phyloP scores from a whole-genome alignment of 108 stramenopile species.

The Cyclotella atomus region DNA sequence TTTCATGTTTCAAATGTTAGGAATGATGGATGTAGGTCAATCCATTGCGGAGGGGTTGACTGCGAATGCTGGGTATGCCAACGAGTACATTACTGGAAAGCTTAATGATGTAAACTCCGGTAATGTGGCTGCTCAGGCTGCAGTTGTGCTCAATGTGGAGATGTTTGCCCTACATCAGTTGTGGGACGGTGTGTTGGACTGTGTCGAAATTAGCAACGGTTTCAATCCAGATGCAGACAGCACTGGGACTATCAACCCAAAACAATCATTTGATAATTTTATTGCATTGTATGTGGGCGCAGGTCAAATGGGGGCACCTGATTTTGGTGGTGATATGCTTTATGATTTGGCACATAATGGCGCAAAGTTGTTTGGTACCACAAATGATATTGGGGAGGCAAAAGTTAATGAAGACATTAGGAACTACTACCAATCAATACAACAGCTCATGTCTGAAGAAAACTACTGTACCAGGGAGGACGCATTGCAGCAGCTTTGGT shows the following conservation, averaged over 20 bases:
- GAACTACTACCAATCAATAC: slow-evolving; percentile 67
- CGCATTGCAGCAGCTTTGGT: slow-evolving; percentile 58
- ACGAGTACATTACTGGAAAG: slow-evolving; percentile 53
- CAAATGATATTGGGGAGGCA: slow-evolving; percentile 48
- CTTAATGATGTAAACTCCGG: slow-evolving; percentile 41
- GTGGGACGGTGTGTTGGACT: slow-evolving; percentile 62
- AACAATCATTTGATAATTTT: slow-evolving; percentile 74
- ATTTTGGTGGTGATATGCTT: slow-evolving; percentile 65
- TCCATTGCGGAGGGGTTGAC: slow-evolving; percentile 25
- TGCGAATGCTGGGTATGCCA: slow-evolving; percentile 57
- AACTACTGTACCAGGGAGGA: slow-evolving; percentile 48
- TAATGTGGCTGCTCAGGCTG: slow-evolving; percentile 53
- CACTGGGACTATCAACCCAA: slow-evolving; percentile 52
- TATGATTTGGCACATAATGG: slow-evolving; percentile 71
- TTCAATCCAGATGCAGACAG: slow-evolving; percentile 56
- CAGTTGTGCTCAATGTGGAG: slow-evolving; percentile 61
- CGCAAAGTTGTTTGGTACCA: slow-evolving; percentile 49
- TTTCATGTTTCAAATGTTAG: slow-evolving; percentile 74
- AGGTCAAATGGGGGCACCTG: slow-evolving; percentile 56
- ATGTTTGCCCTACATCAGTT: slow-evolving; percentile 77
- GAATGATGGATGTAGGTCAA: slow-evolving; percentile 49
- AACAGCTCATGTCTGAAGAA: slow-evolving; percentile 34
- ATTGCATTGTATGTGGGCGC: slow-evolving; percentile 83
- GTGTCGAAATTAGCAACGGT: slow-evolving; percentile 47
- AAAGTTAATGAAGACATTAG: slow-evolving; percentile 61